phyloP scores from a whole-genome alignment of 495 filamentous ascomycete species.

The Penicillium mononematosum region DNA sequence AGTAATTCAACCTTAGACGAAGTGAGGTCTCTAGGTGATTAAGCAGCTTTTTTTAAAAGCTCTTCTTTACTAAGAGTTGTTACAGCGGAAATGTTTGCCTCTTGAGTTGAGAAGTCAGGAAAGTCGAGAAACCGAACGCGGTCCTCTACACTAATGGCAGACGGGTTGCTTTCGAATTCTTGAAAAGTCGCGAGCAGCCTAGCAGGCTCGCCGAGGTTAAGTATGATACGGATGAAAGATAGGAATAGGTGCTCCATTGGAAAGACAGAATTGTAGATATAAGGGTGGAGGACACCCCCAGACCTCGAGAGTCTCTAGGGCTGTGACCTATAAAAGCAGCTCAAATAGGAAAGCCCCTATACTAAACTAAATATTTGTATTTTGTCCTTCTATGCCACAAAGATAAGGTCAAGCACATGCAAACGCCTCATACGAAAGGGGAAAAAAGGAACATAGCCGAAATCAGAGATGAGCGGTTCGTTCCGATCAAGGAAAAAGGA shows the following conservation, averaged over 20 bases:
- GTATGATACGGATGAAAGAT: background rate
- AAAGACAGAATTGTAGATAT: background rate
- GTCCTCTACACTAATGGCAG: constrained; percentile 5
- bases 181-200: constrained; percentile 4
- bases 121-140: constrained; percentile 4
- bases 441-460: constrained; percentile 24
- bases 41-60: constrained; percentile 4
- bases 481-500: constrained; percentile 15
- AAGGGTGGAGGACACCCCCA: background rate
- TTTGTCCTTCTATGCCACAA: constrained; percentile 36
- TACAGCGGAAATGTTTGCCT: constrained; percentile 4
- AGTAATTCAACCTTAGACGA: background rate
- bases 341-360: background rate
- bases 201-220: constrained; percentile 5
- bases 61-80: constrained; percentile 2
- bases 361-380: constrained; percentile 6
- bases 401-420: constrained; percentile 21
- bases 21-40: constrained; percentile 7
- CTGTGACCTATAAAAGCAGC: background rate
- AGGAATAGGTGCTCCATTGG: background rate
- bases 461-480: constrained; percentile 19
- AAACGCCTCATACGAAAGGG: constrained; percentile 30
- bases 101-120: constrained; percentile 8
- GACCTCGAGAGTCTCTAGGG: too few relatives aligned
- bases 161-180: constrained; percentile 7